phyloP scores from a whole-genome alignment of 345 rosid species.

The Viola odorata region DNA sequence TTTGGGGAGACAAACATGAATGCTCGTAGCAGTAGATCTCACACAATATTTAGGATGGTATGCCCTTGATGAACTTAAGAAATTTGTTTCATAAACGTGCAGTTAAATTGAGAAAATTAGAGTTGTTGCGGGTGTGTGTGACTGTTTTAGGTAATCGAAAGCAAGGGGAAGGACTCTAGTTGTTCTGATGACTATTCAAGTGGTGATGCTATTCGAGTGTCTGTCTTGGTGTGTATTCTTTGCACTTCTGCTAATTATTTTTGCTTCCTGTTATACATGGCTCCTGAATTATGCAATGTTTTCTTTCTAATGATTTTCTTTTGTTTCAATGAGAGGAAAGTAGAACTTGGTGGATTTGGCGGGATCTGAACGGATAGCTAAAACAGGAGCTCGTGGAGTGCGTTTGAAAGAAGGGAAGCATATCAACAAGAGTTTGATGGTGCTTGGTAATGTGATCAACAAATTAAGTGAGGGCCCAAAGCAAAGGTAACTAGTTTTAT shows the following conservation, averaged over 20 bases:
- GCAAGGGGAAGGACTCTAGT: slow-evolving; percentile 52
- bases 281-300: not conserved
- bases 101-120: not conserved
- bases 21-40: slow-evolving; percentile 91
- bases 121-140: not conserved
- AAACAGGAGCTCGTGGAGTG: slow-evolving; percentile 93
- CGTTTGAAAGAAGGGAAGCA: slow-evolving; percentile 88
- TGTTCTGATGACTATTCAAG: slow-evolving; percentile 33
- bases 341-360: slow-evolving; percentile 95
- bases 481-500: slow-evolving; percentile 49
- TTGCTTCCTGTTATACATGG: slow-evolving; percentile 3
- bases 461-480: slow-evolving; percentile 78
- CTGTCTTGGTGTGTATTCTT: slow-evolving; percentile 62
- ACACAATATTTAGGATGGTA: slow-evolving; percentile 98
- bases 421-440: slow-evolving; percentile 94
- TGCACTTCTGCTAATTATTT: not conserved
- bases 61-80: not conserved
- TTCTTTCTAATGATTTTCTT: slow-evolving; percentile 6
- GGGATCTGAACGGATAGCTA: slow-evolving; percentile 89
- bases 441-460: slow-evolving; percentile 93
- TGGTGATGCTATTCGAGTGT: slow-evolving; percentile 73
- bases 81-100: too few relatives aligned
- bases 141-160: slow-evolving; percentile 70
- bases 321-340: slow-evolving; percentile 18
- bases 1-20: slow-evolving; percentile 98